phyloP scores from a whole-genome alignment of 768 basidiomycete genomes.

The Tylopilus plumbeoviolaceoides region DNA sequence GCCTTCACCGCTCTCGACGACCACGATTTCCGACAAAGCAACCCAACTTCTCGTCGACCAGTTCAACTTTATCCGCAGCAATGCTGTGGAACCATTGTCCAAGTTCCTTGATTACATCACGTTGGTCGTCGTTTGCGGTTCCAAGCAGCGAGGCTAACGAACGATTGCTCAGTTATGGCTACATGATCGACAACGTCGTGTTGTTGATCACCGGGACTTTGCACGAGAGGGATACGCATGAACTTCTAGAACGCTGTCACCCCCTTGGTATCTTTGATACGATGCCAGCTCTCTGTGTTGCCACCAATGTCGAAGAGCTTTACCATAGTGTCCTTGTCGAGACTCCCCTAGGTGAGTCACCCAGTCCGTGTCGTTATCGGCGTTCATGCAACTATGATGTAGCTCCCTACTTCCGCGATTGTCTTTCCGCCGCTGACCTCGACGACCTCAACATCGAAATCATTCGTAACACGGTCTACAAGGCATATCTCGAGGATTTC shows the following conservation, averaged over 20 bases:
- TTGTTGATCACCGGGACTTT: conserved; percentile 95
- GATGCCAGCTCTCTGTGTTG: conserved; percentile 98
- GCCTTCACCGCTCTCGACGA: conserved; percentile 86
- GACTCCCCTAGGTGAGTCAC: conserved; percentile 82
- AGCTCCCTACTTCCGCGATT: conserved; percentile 97
- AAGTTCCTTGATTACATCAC: conserved; percentile 98
- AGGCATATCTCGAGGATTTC: conserved; percentile 98
- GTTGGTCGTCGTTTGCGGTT: conserved; percentile 45
- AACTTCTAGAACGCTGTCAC: conserved; percentile 94
- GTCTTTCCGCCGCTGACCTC: conserved; percentile 90
- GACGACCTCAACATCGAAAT: conserved; percentile 99
- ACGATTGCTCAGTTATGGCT: conserved; percentile 67
- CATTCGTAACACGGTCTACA: conserved; percentile 98
- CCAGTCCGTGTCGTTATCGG: background rate
- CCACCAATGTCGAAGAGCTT: conserved; percentile 97
- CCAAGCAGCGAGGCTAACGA: conserved; percentile 2
- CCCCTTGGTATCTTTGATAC: conserved; percentile 96
- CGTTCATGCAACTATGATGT: background rate
- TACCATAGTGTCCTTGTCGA: conserved; percentile 97
- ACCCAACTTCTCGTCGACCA: conserved; percentile 95
- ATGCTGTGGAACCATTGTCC: conserved; percentile 85
- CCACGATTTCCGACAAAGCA: conserved; percentile 95
- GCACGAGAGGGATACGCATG: conserved; percentile 96
- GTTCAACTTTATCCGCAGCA: conserved; percentile 89
- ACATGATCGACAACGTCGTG: conserved; percentile 99